phyloP scores from a whole-genome alignment of 116 monocot genomes.

The Zostera marina region DNA sequence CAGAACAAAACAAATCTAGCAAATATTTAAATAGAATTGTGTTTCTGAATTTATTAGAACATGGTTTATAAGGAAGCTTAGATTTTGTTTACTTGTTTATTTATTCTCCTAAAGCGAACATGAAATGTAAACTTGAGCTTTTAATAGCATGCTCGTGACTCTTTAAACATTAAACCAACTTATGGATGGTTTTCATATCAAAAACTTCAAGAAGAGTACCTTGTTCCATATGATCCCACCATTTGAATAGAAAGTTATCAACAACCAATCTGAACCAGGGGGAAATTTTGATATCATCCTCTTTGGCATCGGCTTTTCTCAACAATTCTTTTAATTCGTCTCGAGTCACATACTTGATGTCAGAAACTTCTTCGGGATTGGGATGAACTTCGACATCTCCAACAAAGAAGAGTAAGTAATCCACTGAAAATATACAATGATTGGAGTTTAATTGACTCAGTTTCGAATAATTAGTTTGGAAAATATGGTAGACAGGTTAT shows the following conservation, averaged over 20 bases:
- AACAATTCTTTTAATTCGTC: constrained; percentile 63
- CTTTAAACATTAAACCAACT: constrained; percentile 19
- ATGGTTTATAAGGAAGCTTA: no score
- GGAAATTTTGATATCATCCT: constrained; percentile 65
- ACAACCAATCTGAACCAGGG: constrained; percentile 96
- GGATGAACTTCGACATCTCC: constrained; percentile 64
- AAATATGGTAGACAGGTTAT: background rate
- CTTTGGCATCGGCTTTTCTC: constrained; percentile 62
- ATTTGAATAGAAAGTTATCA: constrained; percentile 75
- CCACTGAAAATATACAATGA: constrained; percentile 40
- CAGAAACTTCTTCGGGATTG: constrained; percentile 83
- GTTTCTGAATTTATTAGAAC: no score
- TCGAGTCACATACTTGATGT: constrained; percentile 54
- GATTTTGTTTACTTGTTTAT: no score
- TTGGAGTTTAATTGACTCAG: background rate
- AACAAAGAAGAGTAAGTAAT: constrained; percentile 84
- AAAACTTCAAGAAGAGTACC: constrained; percentile 56
- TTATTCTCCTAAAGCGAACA: no score
- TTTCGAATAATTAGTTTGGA: background rate
- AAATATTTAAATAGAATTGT: no score
- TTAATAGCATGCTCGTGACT: no score
- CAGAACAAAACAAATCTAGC: no score
- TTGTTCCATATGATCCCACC: constrained; percentile 92
- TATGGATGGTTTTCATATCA: constrained; percentile 90
- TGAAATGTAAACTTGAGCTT: no score